These are phyloP conservation scores for Eucommia ulmoides DNA, from an alignment of 257 asterid species.

Conservation along the genomic window DNA sequence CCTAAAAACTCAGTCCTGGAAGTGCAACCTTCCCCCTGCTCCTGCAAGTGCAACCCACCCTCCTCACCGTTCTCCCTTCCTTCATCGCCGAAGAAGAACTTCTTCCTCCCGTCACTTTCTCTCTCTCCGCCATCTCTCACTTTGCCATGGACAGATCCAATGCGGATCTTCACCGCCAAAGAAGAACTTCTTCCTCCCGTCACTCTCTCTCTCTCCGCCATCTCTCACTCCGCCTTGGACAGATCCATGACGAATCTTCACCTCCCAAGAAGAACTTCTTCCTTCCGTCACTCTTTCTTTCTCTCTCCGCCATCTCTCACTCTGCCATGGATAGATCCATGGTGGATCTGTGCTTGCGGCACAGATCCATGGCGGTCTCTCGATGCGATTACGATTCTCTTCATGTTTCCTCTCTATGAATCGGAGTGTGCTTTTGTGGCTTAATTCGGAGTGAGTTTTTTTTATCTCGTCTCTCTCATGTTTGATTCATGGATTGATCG, in stretches of 20 bases:
- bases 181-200: conserved; percentile 76
- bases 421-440: conserved; percentile 56
- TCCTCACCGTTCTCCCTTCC: conserved; percentile 74
- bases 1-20: too few species aligned
- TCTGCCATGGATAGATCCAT: too few species aligned
- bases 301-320: too few species aligned
- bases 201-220: conserved; percentile 50
- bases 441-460: conserved; percentile 32
- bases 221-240: conserved; percentile 40
- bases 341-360: conserved; percentile 12
- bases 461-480: conserved; percentile 57
- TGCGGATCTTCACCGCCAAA: conserved; percentile 87
- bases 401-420: conserved; percentile 54
- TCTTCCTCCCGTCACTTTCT: conserved; percentile 76
- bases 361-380: conserved; percentile 43
- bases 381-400: conserved; percentile 54
- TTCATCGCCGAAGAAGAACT: too few species aligned
- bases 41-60: conserved; percentile 51
- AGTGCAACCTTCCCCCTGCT: too few species aligned
- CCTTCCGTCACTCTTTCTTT: conserved; percentile 38
- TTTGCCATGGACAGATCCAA: conserved; percentile 77
- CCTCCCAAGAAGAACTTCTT: conserved; percentile 54
- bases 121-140: conserved; percentile 84
- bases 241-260: conserved; percentile 28
- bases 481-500: conserved; percentile 75